These are phyloP conservation scores for Cystobasidium pallidum DNA, from an alignment of 1,284 basidiomycete species.

Conservation along the genomic window DNA sequence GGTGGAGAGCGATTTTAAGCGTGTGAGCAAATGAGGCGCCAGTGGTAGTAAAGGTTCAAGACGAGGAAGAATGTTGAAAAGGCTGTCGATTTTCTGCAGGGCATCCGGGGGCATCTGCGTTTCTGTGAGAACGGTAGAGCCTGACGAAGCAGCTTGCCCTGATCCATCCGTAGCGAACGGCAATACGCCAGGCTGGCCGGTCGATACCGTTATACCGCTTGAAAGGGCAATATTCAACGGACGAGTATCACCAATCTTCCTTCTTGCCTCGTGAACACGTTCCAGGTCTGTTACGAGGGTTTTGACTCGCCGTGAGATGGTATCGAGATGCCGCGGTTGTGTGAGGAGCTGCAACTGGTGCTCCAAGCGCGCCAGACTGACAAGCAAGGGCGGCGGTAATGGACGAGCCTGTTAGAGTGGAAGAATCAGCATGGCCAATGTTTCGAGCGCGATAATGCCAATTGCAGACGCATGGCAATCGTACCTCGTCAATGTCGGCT, in stretches of 20 bases:
- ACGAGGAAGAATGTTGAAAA: constrained; percentile 72
- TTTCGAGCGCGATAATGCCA: too few species aligned
- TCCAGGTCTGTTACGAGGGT: constrained; percentile 90
- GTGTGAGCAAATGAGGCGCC: constrained; percentile 84
- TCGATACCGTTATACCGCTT: constrained; percentile 57
- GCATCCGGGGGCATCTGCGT: constrained; percentile 60
- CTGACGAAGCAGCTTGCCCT: constrained; percentile 21
- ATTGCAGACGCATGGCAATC: constrained; percentile 60
- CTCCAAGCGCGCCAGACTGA: constrained; percentile 78
- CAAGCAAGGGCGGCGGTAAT: constrained; percentile 76
- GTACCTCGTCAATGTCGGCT: constrained; percentile 52
- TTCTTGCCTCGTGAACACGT: constrained; percentile 66
- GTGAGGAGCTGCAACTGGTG: constrained; percentile 84
- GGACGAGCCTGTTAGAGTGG: constrained; percentile 48
- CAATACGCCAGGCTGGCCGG: constrained; percentile 13
- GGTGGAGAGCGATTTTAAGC: constrained; percentile 77
- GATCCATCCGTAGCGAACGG: not conserved
- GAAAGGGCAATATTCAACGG: constrained; percentile 55
- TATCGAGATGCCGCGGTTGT: constrained; percentile 93
- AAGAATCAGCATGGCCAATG: too few species aligned
- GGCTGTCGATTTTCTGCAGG: constrained; percentile 63
- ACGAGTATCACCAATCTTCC: constrained; percentile 56
- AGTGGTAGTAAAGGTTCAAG: constrained; percentile 85
- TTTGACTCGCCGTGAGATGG: constrained; percentile 92
- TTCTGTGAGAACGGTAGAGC: constrained; percentile 37